Percentiles rank a stretch among this genome's conserved stretches.
Evolutionary conservation across 176 grass and related monocot species (phyloP).

Genomic region (Alloteropsis semialata): DNA sequence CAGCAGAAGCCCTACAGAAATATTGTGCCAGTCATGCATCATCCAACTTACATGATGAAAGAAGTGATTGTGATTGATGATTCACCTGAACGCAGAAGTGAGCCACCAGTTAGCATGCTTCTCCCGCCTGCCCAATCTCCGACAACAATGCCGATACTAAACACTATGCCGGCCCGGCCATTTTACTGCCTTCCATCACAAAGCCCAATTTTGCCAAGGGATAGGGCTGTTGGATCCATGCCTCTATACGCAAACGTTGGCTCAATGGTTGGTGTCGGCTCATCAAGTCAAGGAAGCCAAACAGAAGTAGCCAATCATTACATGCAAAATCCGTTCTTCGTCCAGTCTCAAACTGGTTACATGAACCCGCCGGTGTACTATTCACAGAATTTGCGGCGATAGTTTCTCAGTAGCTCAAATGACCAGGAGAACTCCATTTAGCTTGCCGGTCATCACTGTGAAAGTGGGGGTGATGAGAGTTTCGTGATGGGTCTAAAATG

Average conservation of each 20-base stretch:
- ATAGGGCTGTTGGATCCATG: conserved; percentile 42
- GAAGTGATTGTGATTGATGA: conserved; percentile 75
- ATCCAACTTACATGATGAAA: conserved; percentile 52
- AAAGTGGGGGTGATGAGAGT: conserved; percentile 30
- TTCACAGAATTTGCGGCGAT: conserved; percentile 47
- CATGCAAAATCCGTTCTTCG: conserved; percentile 35
- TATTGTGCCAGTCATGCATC: conserved; percentile 31
- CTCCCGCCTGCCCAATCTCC: conserved; percentile 26
- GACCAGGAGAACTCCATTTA: conserved; percentile 44
- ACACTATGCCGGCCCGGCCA: conserved; percentile 31
- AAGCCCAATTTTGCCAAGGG: conserved; percentile 46
- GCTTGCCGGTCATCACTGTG: conserved; percentile 16
- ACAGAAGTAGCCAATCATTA: conserved; percentile 40
- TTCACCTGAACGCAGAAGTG: conserved; percentile 44
- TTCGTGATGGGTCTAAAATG: conserved; percentile 59
- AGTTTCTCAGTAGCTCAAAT: conserved; percentile 42
- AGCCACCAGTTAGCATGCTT: conserved; percentile 38
- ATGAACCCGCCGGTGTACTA: conserved; percentile 57
- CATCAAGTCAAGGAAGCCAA: conserved; percentile 48
- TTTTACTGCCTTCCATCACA: conserved; percentile 62
- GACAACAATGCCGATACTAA: conserved; percentile 29
- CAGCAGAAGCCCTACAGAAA: conserved; percentile 39
- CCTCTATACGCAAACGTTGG: conserved; percentile 35
- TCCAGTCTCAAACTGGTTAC: conserved; percentile 54
- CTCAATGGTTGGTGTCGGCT: conserved; percentile 42